phyloP scores from a whole-genome alignment of 1,139 yeast species.

The Taiozyma sp. region DNA sequence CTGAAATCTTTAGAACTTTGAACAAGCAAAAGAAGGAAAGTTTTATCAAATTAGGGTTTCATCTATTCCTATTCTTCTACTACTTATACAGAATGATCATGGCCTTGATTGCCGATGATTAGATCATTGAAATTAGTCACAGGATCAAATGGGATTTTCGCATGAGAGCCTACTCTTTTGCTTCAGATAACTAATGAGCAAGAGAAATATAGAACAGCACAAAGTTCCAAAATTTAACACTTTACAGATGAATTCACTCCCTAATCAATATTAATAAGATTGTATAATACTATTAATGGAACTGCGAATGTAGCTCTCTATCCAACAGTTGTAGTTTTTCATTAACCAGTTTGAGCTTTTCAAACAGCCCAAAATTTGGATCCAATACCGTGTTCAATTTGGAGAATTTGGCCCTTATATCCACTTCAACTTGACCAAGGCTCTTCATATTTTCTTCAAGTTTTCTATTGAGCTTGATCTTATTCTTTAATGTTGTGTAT shows the following conservation, averaged over 20 bases:
- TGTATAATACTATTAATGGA: neutral
- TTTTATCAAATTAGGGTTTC: slow-evolving; percentile 86
- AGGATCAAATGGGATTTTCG: neutral
- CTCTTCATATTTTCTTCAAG: slow-evolving; percentile 5
- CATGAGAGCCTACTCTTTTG: neutral
- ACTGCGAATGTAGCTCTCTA: slow-evolving; percentile 1
- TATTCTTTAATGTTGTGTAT: slow-evolving; percentile 24
- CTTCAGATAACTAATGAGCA: too few species aligned
- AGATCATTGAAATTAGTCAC: neutral
- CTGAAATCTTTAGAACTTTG: slow-evolving; percentile 94
- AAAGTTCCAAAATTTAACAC: neutral
- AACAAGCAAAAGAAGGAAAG: slow-evolving; percentile 91
- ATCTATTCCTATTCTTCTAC: slow-evolving; percentile 87
- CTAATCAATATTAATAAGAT: neutral
- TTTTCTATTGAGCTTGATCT: slow-evolving; percentile 23
- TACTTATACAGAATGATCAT: slow-evolving; percentile 96
- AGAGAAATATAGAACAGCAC: neutral
- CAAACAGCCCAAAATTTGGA: slow-evolving; percentile 36
- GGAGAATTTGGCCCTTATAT: slow-evolving; percentile 16
- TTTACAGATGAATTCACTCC: neutral
- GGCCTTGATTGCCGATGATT: slow-evolving; percentile 60
- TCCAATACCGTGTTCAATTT: slow-evolving; percentile 30
- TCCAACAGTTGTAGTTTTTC: slow-evolving; percentile 28
- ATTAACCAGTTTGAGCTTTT: slow-evolving; percentile 33
- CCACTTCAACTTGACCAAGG: neutral